These are phyloP conservation scores for Flaveria trinervia DNA, from an alignment of 129 eudicot species.

Conservation along the genomic window DNA sequence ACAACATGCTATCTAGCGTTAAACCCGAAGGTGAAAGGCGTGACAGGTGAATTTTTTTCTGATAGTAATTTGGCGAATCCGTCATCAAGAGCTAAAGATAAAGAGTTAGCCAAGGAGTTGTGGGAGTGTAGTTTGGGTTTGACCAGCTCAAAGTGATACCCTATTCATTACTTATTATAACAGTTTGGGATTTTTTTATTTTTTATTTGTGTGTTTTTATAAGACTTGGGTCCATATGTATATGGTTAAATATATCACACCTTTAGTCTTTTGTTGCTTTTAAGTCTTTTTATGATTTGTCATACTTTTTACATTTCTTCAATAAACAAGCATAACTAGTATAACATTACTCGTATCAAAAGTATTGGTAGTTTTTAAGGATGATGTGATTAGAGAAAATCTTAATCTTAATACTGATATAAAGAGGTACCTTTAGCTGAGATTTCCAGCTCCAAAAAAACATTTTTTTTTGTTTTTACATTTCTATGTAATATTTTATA, in stretches of 20 bases:
- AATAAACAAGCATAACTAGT: too few species aligned
- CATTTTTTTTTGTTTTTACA: too few species aligned
- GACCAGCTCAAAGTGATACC: slow-evolving; percentile 10
- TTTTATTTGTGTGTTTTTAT: not conserved
- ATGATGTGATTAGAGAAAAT: too few species aligned
- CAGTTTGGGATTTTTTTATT: not conserved
- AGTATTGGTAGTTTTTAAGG: too few species aligned
- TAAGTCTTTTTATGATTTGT: too few species aligned
- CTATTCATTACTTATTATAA: not conserved
- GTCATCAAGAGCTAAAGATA: not conserved
- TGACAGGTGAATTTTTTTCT: not conserved
- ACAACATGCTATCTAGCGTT: slow-evolving; percentile 13
- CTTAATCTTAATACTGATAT: too few species aligned
- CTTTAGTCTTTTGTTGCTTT: too few species aligned
- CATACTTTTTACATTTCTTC: too few species aligned
- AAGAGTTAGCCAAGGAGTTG: slow-evolving; percentile 14
- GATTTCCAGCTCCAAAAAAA: too few species aligned
- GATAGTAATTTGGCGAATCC: slow-evolving; percentile 4
- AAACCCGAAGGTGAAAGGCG: slow-evolving; percentile 8
- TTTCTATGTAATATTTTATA: too few species aligned
- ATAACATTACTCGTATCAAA: too few species aligned
- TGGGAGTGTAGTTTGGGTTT: slow-evolving; percentile 10
- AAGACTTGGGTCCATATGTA: not conserved
- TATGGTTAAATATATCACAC: not conserved
- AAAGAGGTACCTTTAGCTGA: too few species aligned